phyloP scores from a whole-genome alignment of 176 grass and related monocot species.

The Carex kokanica region DNA sequence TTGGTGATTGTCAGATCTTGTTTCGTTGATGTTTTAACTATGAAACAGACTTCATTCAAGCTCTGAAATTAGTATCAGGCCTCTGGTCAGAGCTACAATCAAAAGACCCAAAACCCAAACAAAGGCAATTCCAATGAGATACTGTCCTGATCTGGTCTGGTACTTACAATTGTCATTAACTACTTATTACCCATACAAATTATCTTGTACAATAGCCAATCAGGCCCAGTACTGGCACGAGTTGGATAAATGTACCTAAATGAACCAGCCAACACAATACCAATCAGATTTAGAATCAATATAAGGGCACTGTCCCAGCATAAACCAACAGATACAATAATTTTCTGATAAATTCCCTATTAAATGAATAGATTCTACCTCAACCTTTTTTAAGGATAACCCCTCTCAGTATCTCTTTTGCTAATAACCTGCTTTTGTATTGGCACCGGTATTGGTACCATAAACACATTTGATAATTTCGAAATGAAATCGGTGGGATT shows the following conservation, averaged over 20 bases:
- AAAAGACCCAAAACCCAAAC: neutral
- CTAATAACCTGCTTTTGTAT: no score
- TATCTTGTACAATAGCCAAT: neutral
- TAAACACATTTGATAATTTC: no score
- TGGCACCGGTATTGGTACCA: no score
- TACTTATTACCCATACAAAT: neutral
- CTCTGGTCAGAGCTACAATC: neutral
- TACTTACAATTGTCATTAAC: neutral
- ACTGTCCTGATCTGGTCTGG: neutral
- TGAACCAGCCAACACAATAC: neutral
- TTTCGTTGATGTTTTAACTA: neutral
- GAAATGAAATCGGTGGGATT: no score
- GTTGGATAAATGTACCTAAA: neutral
- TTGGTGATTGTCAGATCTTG: neutral
- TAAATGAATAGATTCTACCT: neutral
- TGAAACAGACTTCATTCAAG: neutral
- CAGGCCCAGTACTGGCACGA: neutral
- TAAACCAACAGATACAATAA: neutral
- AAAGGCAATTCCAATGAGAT: neutral
- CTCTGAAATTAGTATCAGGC: neutral
- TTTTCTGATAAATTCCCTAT: neutral
- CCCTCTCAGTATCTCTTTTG: neutral
- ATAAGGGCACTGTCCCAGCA: neutral
- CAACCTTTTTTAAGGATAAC: neutral
- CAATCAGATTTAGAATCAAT: neutral